phyloP scores from a whole-genome alignment of 2,329 filamentous ascomycete genomes.

The Penicillium sp. region DNA sequence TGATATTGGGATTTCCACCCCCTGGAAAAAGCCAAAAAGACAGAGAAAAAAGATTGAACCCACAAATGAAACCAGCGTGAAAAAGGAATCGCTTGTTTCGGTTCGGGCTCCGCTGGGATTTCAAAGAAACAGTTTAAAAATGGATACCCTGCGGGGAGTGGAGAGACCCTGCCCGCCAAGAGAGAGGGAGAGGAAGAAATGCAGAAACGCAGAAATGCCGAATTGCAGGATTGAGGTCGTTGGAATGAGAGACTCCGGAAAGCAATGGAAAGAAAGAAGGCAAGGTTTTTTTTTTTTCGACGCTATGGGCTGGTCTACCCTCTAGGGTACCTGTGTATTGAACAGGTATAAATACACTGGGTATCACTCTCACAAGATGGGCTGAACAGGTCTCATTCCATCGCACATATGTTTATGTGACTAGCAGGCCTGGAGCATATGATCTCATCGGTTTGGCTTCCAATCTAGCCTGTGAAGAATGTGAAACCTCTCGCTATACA shows the following conservation, averaged over 20 bases:
- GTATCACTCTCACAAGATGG: no score
- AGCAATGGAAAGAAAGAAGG: neutral
- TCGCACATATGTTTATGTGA: neutral
- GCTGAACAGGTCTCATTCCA: neutral
- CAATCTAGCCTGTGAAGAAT: conserved; percentile 3
- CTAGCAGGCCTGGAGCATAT: neutral
- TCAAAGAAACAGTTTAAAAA: conserved; percentile 4
- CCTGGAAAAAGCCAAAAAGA: neutral
- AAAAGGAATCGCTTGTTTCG: conserved; percentile 3
- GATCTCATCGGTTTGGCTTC: conserved; percentile 1
- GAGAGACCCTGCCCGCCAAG: conserved; percentile 9
- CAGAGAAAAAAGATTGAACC: neutral
- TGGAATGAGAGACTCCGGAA: neutral
- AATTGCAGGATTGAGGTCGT: no score
- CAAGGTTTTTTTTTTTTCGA: neutral
- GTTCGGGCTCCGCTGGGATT: conserved; percentile 10
- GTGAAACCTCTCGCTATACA: conserved; percentile 18
- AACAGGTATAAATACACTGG: neutral
- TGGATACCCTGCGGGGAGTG: conserved; percentile 15
- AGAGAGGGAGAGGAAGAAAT: neutral
- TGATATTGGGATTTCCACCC: neutral
- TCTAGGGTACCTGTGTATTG: neutral
- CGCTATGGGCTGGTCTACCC: neutral
- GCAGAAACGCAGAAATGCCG: neutral
- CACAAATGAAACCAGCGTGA: conserved; percentile 8